A percentile compares a stretch with the other conserved stretches of the same genome.
These are phyloP conservation scores for Rhynchosporium agropyri DNA, from an alignment of 2,329 filamentous ascomycete genomes.

Conservation along the genomic window DNA sequence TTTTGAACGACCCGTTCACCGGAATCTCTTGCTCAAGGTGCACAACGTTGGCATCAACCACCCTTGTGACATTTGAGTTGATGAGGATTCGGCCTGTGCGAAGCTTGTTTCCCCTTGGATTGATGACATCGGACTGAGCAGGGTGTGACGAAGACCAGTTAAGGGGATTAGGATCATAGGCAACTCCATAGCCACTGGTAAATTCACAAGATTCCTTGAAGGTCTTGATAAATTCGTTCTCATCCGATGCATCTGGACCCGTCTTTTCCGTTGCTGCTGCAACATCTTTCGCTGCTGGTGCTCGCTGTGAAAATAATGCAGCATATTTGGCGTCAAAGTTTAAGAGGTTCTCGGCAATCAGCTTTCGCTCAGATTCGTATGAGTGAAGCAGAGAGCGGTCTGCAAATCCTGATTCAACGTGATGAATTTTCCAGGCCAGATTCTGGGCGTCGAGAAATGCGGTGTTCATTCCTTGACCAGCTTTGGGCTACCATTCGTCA, in stretches of 20 bases:
- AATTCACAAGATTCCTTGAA: slow-evolving; percentile 94
- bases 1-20: slow-evolving; percentile 82
- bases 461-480: slow-evolving; percentile 80
- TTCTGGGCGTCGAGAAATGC: slow-evolving; percentile 83
- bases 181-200: slow-evolving; percentile 88
- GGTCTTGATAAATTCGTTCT: slow-evolving; percentile 82
- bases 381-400: slow-evolving; percentile 74
- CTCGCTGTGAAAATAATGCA: slow-evolving; percentile 81
- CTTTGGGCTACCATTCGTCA: slow-evolving; percentile 65
- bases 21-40: slow-evolving; percentile 90
- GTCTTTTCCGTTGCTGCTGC: slow-evolving; percentile 58
- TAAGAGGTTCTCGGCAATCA: slow-evolving; percentile 81
- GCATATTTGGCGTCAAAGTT: slow-evolving; percentile 89
- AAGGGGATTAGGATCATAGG: slow-evolving; percentile 77
- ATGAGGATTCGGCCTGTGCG: slow-evolving; percentile 75
- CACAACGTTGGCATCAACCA: slow-evolving; percentile 86
- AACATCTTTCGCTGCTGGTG: slow-evolving; percentile 73
- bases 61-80: slow-evolving; percentile 80
- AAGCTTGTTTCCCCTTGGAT: slow-evolving; percentile 66
- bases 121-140: slow-evolving; percentile 70
- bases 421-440: slow-evolving; percentile 94
- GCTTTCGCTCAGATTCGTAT: slow-evolving; percentile 84
- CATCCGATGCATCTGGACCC: slow-evolving; percentile 46
- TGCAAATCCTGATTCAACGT: slow-evolving; percentile 82
- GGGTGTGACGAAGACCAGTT: slow-evolving; percentile 80